Conservation (phyloP, 2,329 filamentous ascomycete species). For the Pestalotiopsis sp. region DNA sequence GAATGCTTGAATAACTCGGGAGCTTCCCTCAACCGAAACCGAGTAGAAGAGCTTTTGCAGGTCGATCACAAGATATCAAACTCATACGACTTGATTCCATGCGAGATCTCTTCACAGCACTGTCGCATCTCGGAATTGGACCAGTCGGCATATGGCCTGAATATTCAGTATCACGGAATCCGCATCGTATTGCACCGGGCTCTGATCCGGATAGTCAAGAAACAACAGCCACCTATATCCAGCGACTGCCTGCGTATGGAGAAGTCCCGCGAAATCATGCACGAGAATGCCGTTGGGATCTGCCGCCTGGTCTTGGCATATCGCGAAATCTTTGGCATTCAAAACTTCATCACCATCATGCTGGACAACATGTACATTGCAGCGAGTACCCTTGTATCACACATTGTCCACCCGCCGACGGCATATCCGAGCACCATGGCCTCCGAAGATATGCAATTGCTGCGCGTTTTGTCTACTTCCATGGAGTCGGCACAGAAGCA, state of each 20-base stretch:
- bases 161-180: neutral
- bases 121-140: neutral
- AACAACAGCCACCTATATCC: neutral
- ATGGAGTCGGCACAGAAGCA: neutral
- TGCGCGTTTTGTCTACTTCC: neutral
- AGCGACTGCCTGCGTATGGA: neutral
- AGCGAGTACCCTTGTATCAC: neutral
- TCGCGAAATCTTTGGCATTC: neutral
- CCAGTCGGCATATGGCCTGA: neutral
- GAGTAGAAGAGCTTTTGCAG: neutral
- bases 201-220: neutral
- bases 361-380: neutral
- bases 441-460: neutral
- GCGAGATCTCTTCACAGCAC: neutral
- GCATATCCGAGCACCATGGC: neutral
- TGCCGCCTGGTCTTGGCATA: neutral
- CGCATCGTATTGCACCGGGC: neutral
- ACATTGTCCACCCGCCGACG: neutral
- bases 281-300: neutral
- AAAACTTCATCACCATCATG: neutral
- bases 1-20: neutral
- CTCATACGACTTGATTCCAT: neutral
- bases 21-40: neutral
- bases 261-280: neutral
- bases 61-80: neutral